Base-by-base conservation (phyloP, 208 protist species). In the Acanthamoeba castellanii region DNA sequence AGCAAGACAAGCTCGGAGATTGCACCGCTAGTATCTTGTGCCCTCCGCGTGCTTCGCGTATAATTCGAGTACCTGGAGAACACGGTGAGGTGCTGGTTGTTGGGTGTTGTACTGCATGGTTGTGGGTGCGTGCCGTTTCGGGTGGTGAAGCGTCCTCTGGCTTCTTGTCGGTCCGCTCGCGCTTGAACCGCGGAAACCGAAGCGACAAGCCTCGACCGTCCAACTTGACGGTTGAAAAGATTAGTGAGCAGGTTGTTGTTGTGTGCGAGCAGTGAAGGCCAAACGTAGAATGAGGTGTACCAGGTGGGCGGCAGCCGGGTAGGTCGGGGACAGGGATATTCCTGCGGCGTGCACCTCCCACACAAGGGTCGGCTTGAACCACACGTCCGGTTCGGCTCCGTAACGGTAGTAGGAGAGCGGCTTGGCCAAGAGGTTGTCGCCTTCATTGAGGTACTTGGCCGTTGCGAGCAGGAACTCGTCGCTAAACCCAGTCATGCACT, bases 291-390 rank as follows among this genome's bases (percentile, higher is more conserved):
- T 45, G 18, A 82, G 25, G 30, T 98, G 96, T 16, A 99, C 98
- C 2, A 98, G 90, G 30, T 99, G 98, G 20, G 98, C 96, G 18
- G 98, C 99, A 14, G 99, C 99, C 68, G 96, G 98, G 96, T 99
- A 99, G 11, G 97, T 97, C 0, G 99, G 99, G 3, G 99, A 99
- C 22, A 99, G 98, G 20, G 99, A 99, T 22, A 99, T 96, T 96
- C 99, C 99, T 0, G 99, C 99, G 11, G 98, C 99, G 85, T 98
- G 98, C 25, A 99, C 97, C 96, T 99, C 99, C 99, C 99, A 99
- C 32, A 99, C 99, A 47, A 98, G 68, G 30, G 57, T 92, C 52
- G 98, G 97, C 27, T 98, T 96, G 72, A 99, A 99, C 99, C 99
- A 99, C 13, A 90, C 72, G 8, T 68, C 90, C 16, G 90, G 68